Base-by-base conservation (phyloP, 1,139 yeast genomes). In the Sugiyamaella neomexicana region DNA sequence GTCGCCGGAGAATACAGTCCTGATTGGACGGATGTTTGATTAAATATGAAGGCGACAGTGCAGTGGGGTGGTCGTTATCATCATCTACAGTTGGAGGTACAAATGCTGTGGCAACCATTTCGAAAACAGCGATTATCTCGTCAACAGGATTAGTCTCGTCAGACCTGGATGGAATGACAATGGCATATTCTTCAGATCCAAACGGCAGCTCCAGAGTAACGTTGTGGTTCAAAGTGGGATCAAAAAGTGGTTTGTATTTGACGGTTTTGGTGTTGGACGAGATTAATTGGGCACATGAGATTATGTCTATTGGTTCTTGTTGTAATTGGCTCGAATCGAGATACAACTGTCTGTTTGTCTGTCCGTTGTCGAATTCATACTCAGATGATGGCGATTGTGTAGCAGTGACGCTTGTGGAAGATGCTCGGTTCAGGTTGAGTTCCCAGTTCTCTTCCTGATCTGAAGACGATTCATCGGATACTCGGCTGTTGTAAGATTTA, bases 71-170 rank as follows among this genome's bases (percentile, higher is more conserved):
- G 43, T 20, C 31, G 3, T 32, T 29, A 16, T 13, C 10, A 6
- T 5, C 43, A 13, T n/a, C 25, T 36, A 5, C n/a, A 66, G 67
- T 66, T 34, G 68, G 65, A 0, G 85, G 83, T 23, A 82, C 71
- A 60, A 74, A 81, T 3, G 72, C 64, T 17, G 67, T 47, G 0
- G 82, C 76, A 12, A 75, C 69, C 46, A 79, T 64, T 56, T 80
- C 83, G 76, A 83, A 80, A n/a, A 74, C 64, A 53, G 75, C 80
- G 20, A 86, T 87, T 48, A 89, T 78, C 65, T 90, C 97, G 47
- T 76, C 78, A 59, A 86, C 73, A 2, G 96, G 93, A 63, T 87
- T 84, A 56, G 85, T 75, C 59, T 82, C 87, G 53, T 80, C 80
- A 2, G 59, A 54, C 8, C 56, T 58, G 27, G 52, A 53, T 5